Conservation (phyloP, 129 eudicot species). For the Helianthus tuberosus region DNA sequence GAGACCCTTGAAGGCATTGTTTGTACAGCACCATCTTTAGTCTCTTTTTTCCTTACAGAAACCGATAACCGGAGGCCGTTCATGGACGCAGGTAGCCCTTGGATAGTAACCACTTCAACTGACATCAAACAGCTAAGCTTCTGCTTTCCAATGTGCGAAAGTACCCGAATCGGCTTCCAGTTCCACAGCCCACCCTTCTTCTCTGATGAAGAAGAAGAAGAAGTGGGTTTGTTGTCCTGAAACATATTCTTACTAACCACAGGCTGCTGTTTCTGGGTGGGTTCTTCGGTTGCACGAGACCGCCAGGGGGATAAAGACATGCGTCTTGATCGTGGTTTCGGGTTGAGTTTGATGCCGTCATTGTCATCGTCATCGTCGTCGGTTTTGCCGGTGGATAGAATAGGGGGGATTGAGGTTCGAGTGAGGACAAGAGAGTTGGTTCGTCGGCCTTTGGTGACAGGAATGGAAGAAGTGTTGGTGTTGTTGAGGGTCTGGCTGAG, state of each 20-base stretch:
- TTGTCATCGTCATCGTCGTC: conserved; percentile 27
- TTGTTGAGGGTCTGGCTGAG: conserved; percentile 73
- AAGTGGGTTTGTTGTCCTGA: conserved; percentile 22
- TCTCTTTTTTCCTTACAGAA: conserved; percentile 86
- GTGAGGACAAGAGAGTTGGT: conserved; percentile 85
- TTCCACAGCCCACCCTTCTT: conserved; percentile 84
- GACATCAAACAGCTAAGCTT: conserved; percentile 87
- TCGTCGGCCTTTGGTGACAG: conserved; percentile 46
- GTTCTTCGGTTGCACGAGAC: conserved; percentile 54
- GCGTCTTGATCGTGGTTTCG: conserved; percentile 71
- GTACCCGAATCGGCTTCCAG: conserved; percentile 92
- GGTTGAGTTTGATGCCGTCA: conserved; percentile 41
- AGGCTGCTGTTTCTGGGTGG: conserved; percentile 13
- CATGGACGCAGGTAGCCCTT: conserved; percentile 82
- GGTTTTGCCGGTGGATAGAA: conserved; percentile 41
- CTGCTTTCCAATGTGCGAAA: conserved; percentile 79
- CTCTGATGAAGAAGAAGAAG: conserved; percentile 34
- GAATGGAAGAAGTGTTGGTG: conserved; percentile 48
- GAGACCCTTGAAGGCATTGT: conserved; percentile 98
- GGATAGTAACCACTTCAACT: conserved; percentile 83
- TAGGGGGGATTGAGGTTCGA: conserved; percentile 57
- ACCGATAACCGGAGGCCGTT: conserved; percentile 89
- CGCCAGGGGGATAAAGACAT: conserved; percentile 93
- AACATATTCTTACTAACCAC: conserved; percentile 9
- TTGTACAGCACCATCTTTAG: conserved; percentile 82